phyloP scores from a whole-genome alignment of 106 monocot species.

The Phalaenopsis aphrodite region DNA sequence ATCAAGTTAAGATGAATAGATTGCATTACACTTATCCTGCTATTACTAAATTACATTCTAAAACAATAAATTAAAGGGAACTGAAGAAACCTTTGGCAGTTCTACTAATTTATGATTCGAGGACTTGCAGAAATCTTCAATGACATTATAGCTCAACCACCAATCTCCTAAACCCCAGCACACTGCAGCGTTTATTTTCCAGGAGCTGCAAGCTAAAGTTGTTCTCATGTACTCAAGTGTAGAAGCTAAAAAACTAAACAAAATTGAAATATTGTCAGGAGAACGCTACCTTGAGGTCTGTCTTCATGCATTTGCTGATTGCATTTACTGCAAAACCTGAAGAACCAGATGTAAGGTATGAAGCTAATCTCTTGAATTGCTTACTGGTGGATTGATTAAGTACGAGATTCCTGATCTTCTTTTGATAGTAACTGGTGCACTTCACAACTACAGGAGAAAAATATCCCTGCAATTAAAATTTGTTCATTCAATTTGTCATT shows the following conservation, averaged over 20 bases:
- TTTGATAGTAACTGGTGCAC: conserved; percentile 73
- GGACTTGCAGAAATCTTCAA: conserved; percentile 59
- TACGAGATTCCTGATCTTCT: conserved; percentile 69
- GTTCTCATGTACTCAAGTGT: conserved; percentile 45
- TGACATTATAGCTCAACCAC: conserved; percentile 74
- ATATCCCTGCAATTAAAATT: conserved; percentile 54
- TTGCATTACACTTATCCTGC: not conserved
- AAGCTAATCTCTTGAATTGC: conserved; percentile 12
- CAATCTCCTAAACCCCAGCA: conserved; percentile 96
- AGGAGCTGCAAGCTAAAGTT: conserved; percentile 41
- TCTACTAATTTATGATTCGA: conserved; percentile 58
- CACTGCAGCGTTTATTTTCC: conserved; percentile 67
- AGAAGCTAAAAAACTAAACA: not conserved
- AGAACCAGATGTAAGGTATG: conserved; percentile 94
- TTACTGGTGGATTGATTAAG: conserved; percentile 95
- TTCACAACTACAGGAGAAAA: conserved; percentile 86
- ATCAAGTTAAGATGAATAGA: not conserved
- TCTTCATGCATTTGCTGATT: conserved; percentile 78
- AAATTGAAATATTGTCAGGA: not conserved
- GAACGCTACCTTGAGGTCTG: conserved; percentile 54
- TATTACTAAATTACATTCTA: not conserved
- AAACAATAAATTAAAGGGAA: not conserved
- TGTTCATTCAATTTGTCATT: not conserved
- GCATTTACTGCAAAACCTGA: conserved; percentile 98
- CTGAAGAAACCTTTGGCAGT: conserved; percentile 56